These are phyloP conservation scores for Monosporascus ibericus DNA, from an alignment of 2,329 filamentous ascomycete species.

Conservation along the genomic window DNA sequence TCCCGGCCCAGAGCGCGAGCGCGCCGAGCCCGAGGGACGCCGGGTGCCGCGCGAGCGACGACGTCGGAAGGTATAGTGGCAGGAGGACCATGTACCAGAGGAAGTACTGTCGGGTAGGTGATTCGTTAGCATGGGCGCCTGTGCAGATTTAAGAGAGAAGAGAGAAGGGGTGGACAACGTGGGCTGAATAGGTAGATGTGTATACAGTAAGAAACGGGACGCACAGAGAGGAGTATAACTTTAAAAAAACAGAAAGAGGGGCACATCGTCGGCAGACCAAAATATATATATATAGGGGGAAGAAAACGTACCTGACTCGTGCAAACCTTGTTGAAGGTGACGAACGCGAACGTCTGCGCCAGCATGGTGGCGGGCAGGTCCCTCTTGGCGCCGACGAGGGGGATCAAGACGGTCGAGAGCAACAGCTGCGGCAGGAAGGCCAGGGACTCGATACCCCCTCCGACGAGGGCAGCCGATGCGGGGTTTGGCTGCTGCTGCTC, in stretches of 20 bases:
- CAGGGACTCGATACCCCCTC: conserved; percentile 57
- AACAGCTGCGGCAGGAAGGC: conserved; percentile 86
- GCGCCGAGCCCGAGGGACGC: conserved; percentile 55
- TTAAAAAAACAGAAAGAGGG: not conserved
- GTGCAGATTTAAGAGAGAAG: not conserved
- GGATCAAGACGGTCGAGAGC: conserved; percentile 71
- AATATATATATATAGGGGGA: too few relatives aligned
- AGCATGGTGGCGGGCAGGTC: conserved; percentile 81
- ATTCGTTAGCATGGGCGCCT: not conserved
- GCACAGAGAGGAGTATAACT: not conserved
- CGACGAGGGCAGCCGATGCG: conserved; percentile 2
- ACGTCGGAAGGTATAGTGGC: conserved; percentile 81
- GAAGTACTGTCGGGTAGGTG: conserved; percentile 64
- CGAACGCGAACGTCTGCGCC: conserved; percentile 94
- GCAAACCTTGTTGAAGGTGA: conserved; percentile 98
- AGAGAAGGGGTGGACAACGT: not conserved
- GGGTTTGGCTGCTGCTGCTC: conserved; percentile 24
- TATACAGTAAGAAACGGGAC: not conserved
- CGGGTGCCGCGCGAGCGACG: conserved; percentile 59
- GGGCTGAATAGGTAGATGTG: not conserved
- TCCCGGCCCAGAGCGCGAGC: conserved; percentile 64
- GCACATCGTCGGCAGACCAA: not conserved
- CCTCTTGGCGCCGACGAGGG: conserved; percentile 70
- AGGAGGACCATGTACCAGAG: conserved; percentile 96
- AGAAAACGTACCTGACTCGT: conserved; percentile 78